phyloP scores from a whole-genome alignment of 768 basidiomycete species.

The Pseudohyphozyma bogoriensis region DNA sequence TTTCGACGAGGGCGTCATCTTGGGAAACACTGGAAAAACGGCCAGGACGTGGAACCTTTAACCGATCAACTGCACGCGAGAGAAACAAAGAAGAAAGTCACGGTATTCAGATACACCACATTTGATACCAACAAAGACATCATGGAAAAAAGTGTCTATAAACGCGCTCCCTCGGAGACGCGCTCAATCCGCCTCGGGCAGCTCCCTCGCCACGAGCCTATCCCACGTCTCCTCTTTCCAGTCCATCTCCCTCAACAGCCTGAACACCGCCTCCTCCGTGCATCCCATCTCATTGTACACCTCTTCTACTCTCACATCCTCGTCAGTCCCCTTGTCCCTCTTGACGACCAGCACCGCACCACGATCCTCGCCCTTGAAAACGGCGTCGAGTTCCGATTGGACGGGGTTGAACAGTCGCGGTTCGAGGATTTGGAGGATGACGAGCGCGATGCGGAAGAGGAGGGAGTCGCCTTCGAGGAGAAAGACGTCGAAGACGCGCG shows the following conservation, averaged over 20 bases:
- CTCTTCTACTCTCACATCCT: conserved; percentile 60
- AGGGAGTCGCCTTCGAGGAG: conserved; percentile 84
- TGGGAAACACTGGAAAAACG: too few species aligned
- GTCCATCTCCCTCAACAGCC: conserved; percentile 65
- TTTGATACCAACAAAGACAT: neutral
- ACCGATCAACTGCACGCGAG: too few species aligned
- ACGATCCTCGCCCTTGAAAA: conserved; percentile 37
- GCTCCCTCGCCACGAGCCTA: conserved; percentile 65
- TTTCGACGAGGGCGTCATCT: too few species aligned
- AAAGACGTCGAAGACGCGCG: conserved; percentile 78
- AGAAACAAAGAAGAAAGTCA: neutral
- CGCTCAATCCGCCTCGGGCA: conserved; percentile 52
- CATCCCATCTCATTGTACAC: conserved; percentile 82
- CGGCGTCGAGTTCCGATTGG: conserved; percentile 63
- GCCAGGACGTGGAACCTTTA: too few species aligned
- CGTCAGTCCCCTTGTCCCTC: conserved; percentile 18
- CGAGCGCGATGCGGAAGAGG: conserved; percentile 73
- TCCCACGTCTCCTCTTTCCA: conserved; percentile 89
- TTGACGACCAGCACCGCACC: conserved; percentile 44
- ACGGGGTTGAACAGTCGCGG: conserved; percentile 83
- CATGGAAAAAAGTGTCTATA: too few species aligned
- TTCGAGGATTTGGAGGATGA: conserved; percentile 69
- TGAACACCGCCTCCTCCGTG: conserved; percentile 77
- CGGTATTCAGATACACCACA: neutral
- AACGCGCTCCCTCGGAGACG: too few species aligned